These are phyloP conservation scores for Beta corolliflora DNA, from an alignment of 179 eudicot genomes.

Conservation along the genomic window DNA sequence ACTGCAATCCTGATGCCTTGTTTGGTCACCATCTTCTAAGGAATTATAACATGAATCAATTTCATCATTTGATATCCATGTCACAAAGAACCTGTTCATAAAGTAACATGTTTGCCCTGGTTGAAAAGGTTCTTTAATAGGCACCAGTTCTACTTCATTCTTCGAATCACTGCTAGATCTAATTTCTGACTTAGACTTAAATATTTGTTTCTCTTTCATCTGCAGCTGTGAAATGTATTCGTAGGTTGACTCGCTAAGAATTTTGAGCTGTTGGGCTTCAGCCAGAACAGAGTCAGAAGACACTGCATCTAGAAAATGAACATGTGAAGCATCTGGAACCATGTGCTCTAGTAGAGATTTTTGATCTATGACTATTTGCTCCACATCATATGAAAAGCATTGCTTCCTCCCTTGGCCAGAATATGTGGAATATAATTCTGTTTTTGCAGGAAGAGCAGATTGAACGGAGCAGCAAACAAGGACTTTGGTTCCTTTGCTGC, in stretches of 20 bases:
- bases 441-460: constrained; percentile 43
- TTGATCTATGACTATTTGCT: constrained; percentile 49
- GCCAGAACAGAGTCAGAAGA: constrained; percentile 52
- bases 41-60: constrained; percentile 9
- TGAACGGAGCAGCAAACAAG: constrained; percentile 73
- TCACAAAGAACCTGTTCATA: constrained; percentile 69
- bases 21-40: constrained; percentile 15
- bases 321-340: constrained; percentile 39
- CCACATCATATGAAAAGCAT: constrained; percentile 38
- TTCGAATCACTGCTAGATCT: constrained; percentile 28
- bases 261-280: constrained; percentile 55
- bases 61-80: constrained; percentile 43
- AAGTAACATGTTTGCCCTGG: constrained; percentile 65
- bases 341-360: constrained; percentile 32
- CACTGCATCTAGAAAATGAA: constrained; percentile 45
- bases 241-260: constrained; percentile 62
- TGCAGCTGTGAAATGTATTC: constrained; percentile 52
- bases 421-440: constrained; percentile 39
- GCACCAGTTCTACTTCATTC: constrained; percentile 22
- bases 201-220: constrained; percentile 53
- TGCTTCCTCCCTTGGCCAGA: constrained; percentile 27
- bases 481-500: constrained; percentile 78
- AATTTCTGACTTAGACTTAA: constrained; percentile 41
- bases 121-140: constrained; percentile 34
- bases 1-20: constrained; percentile 35